These are phyloP conservation scores for Ogataea neopini DNA, from an alignment of 805 yeast genomes.

Conservation along the genomic window DNA sequence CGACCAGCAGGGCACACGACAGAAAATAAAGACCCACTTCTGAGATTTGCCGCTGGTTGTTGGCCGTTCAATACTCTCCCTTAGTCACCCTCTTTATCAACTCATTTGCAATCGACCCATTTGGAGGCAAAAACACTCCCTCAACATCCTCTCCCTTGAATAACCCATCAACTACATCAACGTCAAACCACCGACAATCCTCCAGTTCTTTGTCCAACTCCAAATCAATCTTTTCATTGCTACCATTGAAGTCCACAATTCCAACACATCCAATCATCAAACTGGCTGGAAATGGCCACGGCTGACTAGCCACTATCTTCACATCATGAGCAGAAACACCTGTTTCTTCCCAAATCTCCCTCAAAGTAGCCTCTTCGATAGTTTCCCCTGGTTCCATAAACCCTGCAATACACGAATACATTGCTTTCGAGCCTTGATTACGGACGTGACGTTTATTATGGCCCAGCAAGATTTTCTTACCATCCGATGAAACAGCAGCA, in stretches of 20 bases:
- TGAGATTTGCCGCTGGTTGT: no score
- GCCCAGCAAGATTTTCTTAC: constrained; percentile 67
- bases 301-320: constrained; percentile 72
- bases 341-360: constrained; percentile 96
- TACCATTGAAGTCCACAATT: constrained; percentile 67
- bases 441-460: constrained; percentile 60
- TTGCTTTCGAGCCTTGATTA: constrained; percentile 32
- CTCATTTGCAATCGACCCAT: constrained; percentile 44
- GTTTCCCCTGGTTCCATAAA: constrained; percentile 96
- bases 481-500: constrained; percentile 65
- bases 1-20: no score
- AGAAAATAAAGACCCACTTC: no score
- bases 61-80: constrained; percentile 4
- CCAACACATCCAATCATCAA: constrained; percentile 93
- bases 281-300: constrained; percentile 97
- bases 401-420: constrained; percentile 91
- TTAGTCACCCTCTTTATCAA: constrained; percentile 37
- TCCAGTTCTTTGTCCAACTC: constrained; percentile 84
- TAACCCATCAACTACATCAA: constrained; percentile 44
- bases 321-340: constrained; percentile 69
- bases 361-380: constrained; percentile 78
- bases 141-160: constrained; percentile 15
- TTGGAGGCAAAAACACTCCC: constrained; percentile 43
- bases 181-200: constrained; percentile 85
- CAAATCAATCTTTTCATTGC: constrained; percentile 62